A percentile compares a stretch with the other conserved stretches of the same genome.
These are phyloP conservation scores for Cicer chorassanicum DNA, from an alignment of 306 rosid genomes.

Conservation along the genomic window DNA sequence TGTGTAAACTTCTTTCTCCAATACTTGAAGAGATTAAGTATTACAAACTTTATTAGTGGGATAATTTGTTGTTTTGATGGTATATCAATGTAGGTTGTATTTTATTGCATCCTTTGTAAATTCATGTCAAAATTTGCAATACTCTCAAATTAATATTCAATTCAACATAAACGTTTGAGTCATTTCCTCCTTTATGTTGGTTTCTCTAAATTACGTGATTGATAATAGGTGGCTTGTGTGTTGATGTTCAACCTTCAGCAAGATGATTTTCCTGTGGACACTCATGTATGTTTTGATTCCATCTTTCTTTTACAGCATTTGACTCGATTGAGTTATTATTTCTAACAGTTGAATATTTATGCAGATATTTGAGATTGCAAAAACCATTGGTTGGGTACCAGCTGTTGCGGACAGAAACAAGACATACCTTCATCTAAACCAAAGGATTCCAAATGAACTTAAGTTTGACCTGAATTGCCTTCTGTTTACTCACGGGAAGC, in stretches of 20 bases:
- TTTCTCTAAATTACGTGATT: conserved; percentile 35
- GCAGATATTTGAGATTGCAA: conserved; percentile 89
- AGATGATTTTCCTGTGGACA: conserved; percentile 95
- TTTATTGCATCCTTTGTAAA: conserved; percentile 9
- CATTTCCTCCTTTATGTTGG: conserved; percentile 14
- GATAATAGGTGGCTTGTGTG: conserved; percentile 57
- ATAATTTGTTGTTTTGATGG: background rate
- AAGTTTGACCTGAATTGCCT: conserved; percentile 93
- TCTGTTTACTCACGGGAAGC: conserved; percentile 83
- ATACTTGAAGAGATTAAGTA: background rate
- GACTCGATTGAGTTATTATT: background rate
- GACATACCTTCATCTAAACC: conserved; percentile 86
- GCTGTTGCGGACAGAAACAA: conserved; percentile 76
- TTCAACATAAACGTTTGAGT: conserved; percentile 1
- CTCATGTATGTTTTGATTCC: conserved; percentile 70
- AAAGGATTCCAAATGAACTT: conserved; percentile 76
- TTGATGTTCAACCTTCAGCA: conserved; percentile 71
- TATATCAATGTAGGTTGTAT: conserved; percentile 24
- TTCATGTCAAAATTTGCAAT: conserved; percentile 3
- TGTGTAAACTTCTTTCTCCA: conserved; percentile 2
- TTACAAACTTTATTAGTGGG: background rate
- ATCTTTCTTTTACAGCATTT: conserved; percentile 21
- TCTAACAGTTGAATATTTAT: conserved; percentile 7
- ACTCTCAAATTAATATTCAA: conserved; percentile 22
- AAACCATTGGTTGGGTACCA: conserved; percentile 82